Evolutionary conservation across 208 protist genomes (phyloP), one percentile per base, ranked within the genome.

Genomic region (Crithidia thermophila): DNA sequence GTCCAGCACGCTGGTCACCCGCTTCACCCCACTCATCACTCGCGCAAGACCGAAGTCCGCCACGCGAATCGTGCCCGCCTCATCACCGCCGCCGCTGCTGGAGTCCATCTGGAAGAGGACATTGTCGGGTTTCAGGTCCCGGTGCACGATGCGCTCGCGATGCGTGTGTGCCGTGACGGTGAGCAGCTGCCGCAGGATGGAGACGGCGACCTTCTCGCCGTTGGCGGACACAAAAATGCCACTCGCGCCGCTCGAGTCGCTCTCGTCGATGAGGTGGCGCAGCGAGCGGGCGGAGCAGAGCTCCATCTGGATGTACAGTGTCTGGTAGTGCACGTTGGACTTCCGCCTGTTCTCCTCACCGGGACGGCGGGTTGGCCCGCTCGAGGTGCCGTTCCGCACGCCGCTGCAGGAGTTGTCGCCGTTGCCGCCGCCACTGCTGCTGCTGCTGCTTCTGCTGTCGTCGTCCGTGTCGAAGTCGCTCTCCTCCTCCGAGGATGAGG

Each of bases 231-330:
- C 70, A 55, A 90, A 86, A 28, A 87, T 62, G 25, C 70, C 71
- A 25, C 59, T 45, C 3, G 62, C 63, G 13, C 70, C 72, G 40
- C 53, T 63, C 40, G 64, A 79, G 42, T 89, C 79, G 33, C 85
- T 71, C 60, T 81, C 64, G 11, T 94, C 89, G 73, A 95, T 90
- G 28, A 95, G 56, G 58, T 91, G 75, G 21, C 87, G 76, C 21
- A 95, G 74, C 10, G 86, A 90, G 27, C 77, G 68, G 16, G 86
- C 78, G 20, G 82, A 85, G 66, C 90, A 95, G 47, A 95, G 73
- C 69, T 95, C 87, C 90, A 95, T 95, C 53, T 93, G 87, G 67
- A 95, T 93, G 68, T 93, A 95, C 21, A 95, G 76, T 30, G 90
- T 95, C 60, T 89, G 80, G 67, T 53, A 66, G 11, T 66, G 43